Base-by-base conservation (phyloP, 2,329 filamentous ascomycete genomes). In the Leptodontidium sp. region DNA sequence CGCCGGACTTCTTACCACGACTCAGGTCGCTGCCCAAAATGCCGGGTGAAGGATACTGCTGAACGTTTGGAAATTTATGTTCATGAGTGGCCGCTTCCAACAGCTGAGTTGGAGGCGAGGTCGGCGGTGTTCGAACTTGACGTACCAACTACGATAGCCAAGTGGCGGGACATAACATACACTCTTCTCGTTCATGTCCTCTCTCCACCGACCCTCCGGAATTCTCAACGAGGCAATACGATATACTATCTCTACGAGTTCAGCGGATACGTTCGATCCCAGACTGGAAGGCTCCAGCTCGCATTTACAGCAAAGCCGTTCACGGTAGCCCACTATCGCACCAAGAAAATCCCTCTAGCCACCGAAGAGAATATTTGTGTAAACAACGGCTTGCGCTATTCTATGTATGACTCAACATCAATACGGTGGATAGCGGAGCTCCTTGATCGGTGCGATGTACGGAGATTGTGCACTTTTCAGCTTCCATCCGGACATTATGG, bases 81-180 rank as follows among this genome's bases (percentile, higher is more conserved):
- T n/a, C n/a, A n/a, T n/a, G n/a, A n/a, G n/a, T n/a, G 86, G 86
- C 87, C 88, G 0, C 77, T 90, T 0, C 83, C 86, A 40, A 55
- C 0, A 1, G 32, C 38, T 29, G 53, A 64, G 29, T n/a, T 24
- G 9, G 32, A 79, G 15, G 80, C 80, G 0, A 83, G 84, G 67
- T 79, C 85, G 0, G 80, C 81, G 0, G 79, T 89, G 0, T 90
- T 90, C 61, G 88, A 90, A 70, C 76, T 89, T 0, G 62, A 71
- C 0, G 70, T 81, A 0, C 86, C 86, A 0, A 5, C 32, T 0
- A 35, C 73, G 0, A 84, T 86, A 47, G 73, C 73, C 0, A 58
- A 72, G 1, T 90, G 87, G 87, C 79, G 87, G 17, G 83, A 88
- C 66, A 70, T 75, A 1, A 86, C 84, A 0, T 66, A 80, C 0